These are phyloP conservation scores for Pyricularia sp. DNA, from an alignment of 2,329 filamentous ascomycete genomes.

Conservation along the genomic window DNA sequence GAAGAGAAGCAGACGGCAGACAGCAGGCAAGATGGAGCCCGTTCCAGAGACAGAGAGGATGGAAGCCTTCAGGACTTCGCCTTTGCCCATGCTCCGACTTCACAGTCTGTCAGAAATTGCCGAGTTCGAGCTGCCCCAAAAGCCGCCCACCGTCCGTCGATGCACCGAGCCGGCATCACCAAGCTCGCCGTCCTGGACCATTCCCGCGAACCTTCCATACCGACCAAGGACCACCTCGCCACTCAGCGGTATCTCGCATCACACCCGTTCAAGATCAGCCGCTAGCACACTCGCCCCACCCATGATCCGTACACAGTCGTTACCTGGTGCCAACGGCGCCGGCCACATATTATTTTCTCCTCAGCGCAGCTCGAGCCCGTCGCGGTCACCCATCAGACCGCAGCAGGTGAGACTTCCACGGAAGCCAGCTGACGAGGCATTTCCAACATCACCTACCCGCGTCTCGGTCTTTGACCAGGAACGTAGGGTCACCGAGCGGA, in stretches of 20 bases:
- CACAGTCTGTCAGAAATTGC: slow-evolving; percentile 28
- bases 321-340: slow-evolving; percentile 52
- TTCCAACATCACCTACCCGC: slow-evolving; percentile 45
- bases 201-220: slow-evolving; percentile 40
- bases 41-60: slow-evolving; percentile 60
- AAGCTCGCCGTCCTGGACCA: slow-evolving; percentile 34
- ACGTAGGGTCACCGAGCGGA: slow-evolving; percentile 35
- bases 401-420: slow-evolving; percentile 34
- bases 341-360: slow-evolving; percentile 49
- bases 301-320: slow-evolving; percentile 55
- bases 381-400: slow-evolving; percentile 38
- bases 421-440: slow-evolving; percentile 51
- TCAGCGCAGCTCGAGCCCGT: slow-evolving; percentile 44
- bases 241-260: slow-evolving; percentile 38
- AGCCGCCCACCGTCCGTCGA: slow-evolving; percentile 44
- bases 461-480: slow-evolving; percentile 47
- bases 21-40: slow-evolving; percentile 45
- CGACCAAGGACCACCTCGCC: slow-evolving; percentile 55
- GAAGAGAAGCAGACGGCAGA: slow-evolving; percentile 8
- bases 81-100: slow-evolving; percentile 43
- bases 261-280: slow-evolving; percentile 49
- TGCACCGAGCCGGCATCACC: slow-evolving; percentile 50
- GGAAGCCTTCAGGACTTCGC: slow-evolving; percentile 54
- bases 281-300: slow-evolving; percentile 38
- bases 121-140: slow-evolving; percentile 35